phyloP scores from a whole-genome alignment of 352 stramenopile species.

The Phytopythium montanum region DNA sequence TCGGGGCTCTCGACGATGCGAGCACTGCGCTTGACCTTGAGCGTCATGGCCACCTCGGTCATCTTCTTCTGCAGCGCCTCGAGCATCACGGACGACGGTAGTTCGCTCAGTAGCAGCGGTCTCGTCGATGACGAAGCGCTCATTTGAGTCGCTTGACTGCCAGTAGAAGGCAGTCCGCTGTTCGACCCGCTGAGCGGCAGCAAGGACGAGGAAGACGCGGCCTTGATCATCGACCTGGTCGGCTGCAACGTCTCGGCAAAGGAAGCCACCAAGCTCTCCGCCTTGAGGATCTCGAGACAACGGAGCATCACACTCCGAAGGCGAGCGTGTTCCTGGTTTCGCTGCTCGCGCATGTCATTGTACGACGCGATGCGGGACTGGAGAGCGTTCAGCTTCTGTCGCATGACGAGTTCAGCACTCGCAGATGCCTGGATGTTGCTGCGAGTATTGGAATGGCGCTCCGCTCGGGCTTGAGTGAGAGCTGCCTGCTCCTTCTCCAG shows the following conservation, averaged over 20 bases:
- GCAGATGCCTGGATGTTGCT: constrained; percentile 26
- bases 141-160: background rate
- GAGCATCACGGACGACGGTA: constrained; percentile 38
- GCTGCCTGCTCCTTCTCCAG: constrained; percentile 31
- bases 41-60: constrained; percentile 52
- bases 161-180: background rate
- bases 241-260: background rate
- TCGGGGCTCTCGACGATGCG: constrained; percentile 20
- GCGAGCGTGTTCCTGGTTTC: constrained; percentile 44
- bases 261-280: constrained; percentile 27
- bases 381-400: constrained; percentile 14
- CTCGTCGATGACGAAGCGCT: constrained; percentile 9
- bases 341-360: constrained; percentile 45
- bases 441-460: constrained; percentile 30
- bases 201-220: background rate
- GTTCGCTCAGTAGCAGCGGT: constrained; percentile 42
- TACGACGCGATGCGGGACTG: constrained; percentile 34
- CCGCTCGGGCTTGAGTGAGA: constrained; percentile 24
- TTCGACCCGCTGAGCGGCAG: background rate
- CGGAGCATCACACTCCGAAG: constrained; percentile 51
- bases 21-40: constrained; percentile 48
- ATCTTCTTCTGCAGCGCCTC: constrained; percentile 66
- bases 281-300: constrained; percentile 60
- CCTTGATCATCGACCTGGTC: background rate
- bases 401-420: constrained; percentile 35